Evolutionary conservation across 2,329 filamentous ascomycete species (phyloP).

Genomic region (Penicillium sp.): DNA sequence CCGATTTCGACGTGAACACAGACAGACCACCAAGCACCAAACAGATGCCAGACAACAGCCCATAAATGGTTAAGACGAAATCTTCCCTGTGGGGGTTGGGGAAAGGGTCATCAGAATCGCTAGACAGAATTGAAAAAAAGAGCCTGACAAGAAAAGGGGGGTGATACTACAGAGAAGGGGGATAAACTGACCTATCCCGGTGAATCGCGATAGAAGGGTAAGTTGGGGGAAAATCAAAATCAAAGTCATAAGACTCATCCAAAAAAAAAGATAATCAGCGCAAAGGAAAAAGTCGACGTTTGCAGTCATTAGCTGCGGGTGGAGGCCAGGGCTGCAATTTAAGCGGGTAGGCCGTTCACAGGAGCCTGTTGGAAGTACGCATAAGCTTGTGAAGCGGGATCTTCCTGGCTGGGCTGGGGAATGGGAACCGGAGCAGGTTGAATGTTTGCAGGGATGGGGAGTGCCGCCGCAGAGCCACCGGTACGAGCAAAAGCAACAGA

Average conservation of each 20-base stretch:
- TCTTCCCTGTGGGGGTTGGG: conserved; percentile 6
- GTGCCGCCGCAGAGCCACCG: conserved; percentile 20
- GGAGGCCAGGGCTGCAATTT: conserved; percentile 5
- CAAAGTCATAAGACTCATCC: background rate
- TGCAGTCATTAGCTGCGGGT: conserved; percentile 9
- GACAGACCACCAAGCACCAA: conserved; percentile 1
- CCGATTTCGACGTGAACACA: conserved; percentile 23
- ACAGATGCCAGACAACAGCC: background rate
- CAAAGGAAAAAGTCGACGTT: conserved; percentile 1
- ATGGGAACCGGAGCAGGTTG: conserved; percentile 8
- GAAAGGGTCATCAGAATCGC: conserved; percentile 25
- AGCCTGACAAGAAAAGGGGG: conserved; percentile 11
- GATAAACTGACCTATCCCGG: conserved; percentile 20
- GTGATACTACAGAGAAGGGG: conserved; percentile 23
- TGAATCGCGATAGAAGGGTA: conserved; percentile 15
- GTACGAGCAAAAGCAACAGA: conserved; percentile 41
- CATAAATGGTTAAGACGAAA: conserved; percentile 10
- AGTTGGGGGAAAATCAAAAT: conserved; percentile 13
- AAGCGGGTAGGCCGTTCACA: conserved; percentile 28
- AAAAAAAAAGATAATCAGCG: background rate
- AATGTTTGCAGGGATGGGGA: conserved; percentile 9
- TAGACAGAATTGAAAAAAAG: conserved; percentile 22
- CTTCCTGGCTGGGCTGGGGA: conserved; percentile 9
- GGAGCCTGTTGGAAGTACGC: conserved; percentile 34
- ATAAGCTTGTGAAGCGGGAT: conserved; percentile 26